A percentile compares a stretch with the other conserved stretches of the same genome.
Evolutionary conservation across 164 flowering plant species (phyloP).

Genomic region (Umbellularia californica): DNA sequence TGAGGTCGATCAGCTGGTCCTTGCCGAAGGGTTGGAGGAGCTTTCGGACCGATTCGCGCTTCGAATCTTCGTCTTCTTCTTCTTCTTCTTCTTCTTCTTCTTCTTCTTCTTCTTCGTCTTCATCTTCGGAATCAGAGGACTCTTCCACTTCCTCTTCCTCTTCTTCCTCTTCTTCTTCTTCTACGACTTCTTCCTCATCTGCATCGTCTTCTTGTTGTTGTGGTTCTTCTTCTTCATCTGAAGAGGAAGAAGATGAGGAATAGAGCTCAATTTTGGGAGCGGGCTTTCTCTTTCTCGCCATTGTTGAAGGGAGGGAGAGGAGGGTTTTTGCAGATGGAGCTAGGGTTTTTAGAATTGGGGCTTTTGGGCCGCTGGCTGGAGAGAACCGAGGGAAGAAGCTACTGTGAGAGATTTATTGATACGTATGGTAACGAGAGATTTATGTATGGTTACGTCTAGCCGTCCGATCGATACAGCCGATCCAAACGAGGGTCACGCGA

Average conservation of each 20-base stretch:
- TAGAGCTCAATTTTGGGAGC: background rate
- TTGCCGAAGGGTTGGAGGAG: slow-evolving; percentile 38
- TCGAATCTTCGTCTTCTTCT: slow-evolving; percentile 13
- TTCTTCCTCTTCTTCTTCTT: slow-evolving; percentile 21
- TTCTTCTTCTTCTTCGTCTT: slow-evolving; percentile 19
- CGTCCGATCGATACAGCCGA: too few species aligned
- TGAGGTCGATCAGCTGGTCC: slow-evolving; percentile 34
- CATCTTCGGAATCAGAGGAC: slow-evolving; percentile 10
- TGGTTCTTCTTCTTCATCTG: slow-evolving; percentile 8
- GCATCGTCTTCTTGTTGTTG: slow-evolving; percentile 3
- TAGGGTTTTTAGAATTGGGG: slow-evolving; percentile 8
- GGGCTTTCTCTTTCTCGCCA: slow-evolving; percentile 27
- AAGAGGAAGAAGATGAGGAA: slow-evolving; percentile 2
- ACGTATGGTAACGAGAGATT: too few species aligned
- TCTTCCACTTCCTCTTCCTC: slow-evolving; percentile 7
- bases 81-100: slow-evolving; percentile 20
- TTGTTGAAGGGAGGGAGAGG: background rate
- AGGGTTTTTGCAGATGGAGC: background rate
- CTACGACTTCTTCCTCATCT: slow-evolving; percentile 9
- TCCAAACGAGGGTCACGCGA: too few species aligned
- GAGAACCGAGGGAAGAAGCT: too few species aligned
- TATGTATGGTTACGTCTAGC: too few species aligned
- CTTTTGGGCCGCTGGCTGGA: background rate
- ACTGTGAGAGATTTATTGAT: too few species aligned
- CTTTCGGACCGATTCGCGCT: slow-evolving; percentile 19